Conservation (phyloP, 2,329 filamentous ascomycete species). For the Samsoniella hepiali region DNA sequence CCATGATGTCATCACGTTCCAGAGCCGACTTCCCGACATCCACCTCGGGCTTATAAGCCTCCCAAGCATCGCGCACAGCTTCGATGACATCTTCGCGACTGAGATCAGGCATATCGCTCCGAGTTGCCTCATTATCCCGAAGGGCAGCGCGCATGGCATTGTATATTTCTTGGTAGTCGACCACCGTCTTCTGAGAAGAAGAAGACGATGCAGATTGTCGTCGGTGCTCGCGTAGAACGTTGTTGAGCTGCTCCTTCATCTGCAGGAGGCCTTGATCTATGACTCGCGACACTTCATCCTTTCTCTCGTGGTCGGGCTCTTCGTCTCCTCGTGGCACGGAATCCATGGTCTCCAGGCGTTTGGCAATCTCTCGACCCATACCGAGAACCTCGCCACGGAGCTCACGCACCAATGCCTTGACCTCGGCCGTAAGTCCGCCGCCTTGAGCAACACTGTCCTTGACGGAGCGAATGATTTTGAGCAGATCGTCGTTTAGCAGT, state of each 20-base stretch:
- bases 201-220: constrained; percentile 64
- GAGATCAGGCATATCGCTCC: constrained; percentile 42
- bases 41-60: constrained; percentile 90
- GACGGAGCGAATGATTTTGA: constrained; percentile 78
- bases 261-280: constrained; percentile 78
- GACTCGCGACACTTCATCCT: constrained; percentile 70
- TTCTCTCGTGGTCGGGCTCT: constrained; percentile 51
- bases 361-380: constrained; percentile 88
- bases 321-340: constrained; percentile 37
- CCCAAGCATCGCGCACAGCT: constrained; percentile 86
- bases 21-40: constrained; percentile 86
- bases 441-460: constrained; percentile 89
- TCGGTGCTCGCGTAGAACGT: constrained; percentile 71
- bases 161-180: constrained; percentile 84
- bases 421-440: constrained; percentile 84
- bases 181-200: constrained; percentile 54
- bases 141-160: constrained; percentile 76
- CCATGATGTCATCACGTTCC: constrained; percentile 84
- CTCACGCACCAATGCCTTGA: constrained; percentile 86
- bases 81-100: constrained; percentile 81
- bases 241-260: constrained; percentile 79
- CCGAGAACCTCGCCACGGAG: constrained; percentile 88
- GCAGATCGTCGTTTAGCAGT: constrained; percentile 70
- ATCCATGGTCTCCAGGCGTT: constrained; percentile 72
- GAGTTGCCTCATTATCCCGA: constrained; percentile 54